These are phyloP conservation scores for Helichrysum umbraculigerum DNA, from an alignment of 129 eudicot genomes.

Conservation along the genomic window DNA sequence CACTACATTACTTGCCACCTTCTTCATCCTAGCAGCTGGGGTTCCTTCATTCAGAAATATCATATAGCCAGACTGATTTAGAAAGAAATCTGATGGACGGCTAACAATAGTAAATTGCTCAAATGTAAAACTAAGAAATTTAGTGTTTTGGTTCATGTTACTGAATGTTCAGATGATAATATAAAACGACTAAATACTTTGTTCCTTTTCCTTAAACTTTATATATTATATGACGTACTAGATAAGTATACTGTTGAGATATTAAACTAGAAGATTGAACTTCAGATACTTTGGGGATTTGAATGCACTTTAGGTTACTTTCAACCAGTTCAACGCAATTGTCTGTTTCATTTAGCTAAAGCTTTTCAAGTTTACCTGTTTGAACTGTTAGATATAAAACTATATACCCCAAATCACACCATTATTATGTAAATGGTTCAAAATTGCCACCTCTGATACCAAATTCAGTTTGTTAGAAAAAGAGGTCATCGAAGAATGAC, in stretches of 20 bases:
- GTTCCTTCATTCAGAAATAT: constrained; percentile 56
- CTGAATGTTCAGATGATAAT: neutral
- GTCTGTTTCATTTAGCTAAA: neutral
- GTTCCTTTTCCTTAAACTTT: neutral
- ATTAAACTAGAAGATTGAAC: neutral
- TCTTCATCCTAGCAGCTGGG: constrained; percentile 99
- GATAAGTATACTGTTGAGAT: too few relatives aligned
- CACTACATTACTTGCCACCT: constrained; percentile 80
- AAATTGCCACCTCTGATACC: neutral
- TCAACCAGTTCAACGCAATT: neutral
- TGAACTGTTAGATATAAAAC: neutral
- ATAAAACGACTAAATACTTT: neutral
- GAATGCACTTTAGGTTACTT: neutral
- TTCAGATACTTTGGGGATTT: neutral
- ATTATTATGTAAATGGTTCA: neutral
- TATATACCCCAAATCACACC: neutral
- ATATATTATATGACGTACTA: neutral
- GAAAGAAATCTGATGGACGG: constrained; percentile 1
- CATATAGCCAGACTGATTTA: constrained; percentile 18
- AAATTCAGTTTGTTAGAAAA: neutral
- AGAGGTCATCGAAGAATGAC: neutral
- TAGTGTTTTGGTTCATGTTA: neutral
- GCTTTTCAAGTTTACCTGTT: neutral
- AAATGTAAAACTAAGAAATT: neutral
- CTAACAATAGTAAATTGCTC: constrained; percentile 8